These are phyloP conservation scores for Mortierella hygrophila DNA, from an alignment of 192 early-diverging fungal species.

Conservation along the genomic window DNA sequence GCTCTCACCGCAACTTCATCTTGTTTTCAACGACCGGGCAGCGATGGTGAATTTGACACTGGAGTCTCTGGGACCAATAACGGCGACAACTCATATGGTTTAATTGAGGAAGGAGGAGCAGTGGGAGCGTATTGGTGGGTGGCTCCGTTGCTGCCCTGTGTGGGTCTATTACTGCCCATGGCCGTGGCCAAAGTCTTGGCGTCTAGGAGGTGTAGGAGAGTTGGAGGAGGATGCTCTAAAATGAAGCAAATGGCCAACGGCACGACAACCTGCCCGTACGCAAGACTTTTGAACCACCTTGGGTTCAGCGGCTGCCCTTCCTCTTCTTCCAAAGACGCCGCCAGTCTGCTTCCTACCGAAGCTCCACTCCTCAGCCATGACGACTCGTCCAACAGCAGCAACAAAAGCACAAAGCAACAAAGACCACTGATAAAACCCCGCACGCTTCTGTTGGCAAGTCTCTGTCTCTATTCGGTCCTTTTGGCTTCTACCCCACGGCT, in stretches of 20 bases:
- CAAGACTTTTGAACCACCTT: background rate
- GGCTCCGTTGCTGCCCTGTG: background rate
- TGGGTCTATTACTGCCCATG: background rate
- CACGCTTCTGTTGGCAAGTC: constrained; percentile 4
- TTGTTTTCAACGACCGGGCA: too few species aligned
- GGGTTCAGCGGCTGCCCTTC: background rate
- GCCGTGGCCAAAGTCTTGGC: background rate
- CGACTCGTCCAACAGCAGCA: background rate
- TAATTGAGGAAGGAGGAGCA: background rate
- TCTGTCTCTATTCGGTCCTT: constrained; percentile 10
- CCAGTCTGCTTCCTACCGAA: background rate
- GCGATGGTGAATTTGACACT: too few species aligned
- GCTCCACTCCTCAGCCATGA: background rate
- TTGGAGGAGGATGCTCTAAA: background rate
- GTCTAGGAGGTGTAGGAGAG: background rate
- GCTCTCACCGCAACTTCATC: background rate
- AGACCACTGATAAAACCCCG: background rate
- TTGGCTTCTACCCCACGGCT: background rate
- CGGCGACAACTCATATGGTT: background rate
- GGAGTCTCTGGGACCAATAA: background rate
- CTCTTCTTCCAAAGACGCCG: background rate
- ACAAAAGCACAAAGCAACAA: background rate
- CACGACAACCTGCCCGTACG: background rate
- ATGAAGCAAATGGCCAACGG: background rate
- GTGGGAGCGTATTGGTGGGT: background rate